phyloP scores from a whole-genome alignment of 345 rosid genomes.

The Euphorbia pulcherrima region DNA sequence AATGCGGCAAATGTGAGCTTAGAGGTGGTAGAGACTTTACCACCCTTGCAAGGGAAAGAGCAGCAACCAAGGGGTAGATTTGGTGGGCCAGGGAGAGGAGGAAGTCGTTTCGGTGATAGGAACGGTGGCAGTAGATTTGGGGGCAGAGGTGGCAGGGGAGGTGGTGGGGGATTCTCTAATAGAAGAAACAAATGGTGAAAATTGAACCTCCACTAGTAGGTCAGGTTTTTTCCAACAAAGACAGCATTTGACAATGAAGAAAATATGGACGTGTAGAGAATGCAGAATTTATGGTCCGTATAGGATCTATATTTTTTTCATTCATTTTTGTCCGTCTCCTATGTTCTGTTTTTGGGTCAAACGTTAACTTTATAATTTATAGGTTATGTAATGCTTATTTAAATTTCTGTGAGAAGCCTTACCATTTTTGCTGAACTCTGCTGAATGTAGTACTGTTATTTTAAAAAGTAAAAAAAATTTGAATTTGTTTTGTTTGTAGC shows the following conservation, averaged over 20 bases:
- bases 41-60: slow-evolving; percentile 68
- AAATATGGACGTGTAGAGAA: neutral
- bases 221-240: neutral
- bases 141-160: slow-evolving; percentile 36
- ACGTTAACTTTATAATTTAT: neutral
- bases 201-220: neutral
- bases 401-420: slow-evolving; percentile 9
- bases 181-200: slow-evolving; percentile 40
- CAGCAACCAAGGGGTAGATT: slow-evolving; percentile 54
- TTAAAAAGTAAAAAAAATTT: neutral
- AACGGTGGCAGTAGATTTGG: slow-evolving; percentile 36
- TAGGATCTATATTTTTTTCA: neutral
- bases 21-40: slow-evolving; percentile 61
- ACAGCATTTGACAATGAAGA: slow-evolving; percentile 10
- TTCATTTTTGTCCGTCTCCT: neutral
- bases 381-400: neutral
- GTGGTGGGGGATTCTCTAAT: slow-evolving; percentile 39
- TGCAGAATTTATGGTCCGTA: neutral
- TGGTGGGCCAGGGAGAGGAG: slow-evolving; percentile 34
- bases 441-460: neutral
- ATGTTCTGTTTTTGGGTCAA: neutral
- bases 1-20: slow-evolving; percentile 64
- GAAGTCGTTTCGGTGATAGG: slow-evolving; percentile 33
- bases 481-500: neutral
- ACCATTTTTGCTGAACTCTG: slow-evolving; percentile 6